Evolutionary conservation across 225 moss, liverwort and hornwort species (phyloP), one percentile per base, ranked within the genome.

Genomic region (Antitrichia curtipendula): DNA sequence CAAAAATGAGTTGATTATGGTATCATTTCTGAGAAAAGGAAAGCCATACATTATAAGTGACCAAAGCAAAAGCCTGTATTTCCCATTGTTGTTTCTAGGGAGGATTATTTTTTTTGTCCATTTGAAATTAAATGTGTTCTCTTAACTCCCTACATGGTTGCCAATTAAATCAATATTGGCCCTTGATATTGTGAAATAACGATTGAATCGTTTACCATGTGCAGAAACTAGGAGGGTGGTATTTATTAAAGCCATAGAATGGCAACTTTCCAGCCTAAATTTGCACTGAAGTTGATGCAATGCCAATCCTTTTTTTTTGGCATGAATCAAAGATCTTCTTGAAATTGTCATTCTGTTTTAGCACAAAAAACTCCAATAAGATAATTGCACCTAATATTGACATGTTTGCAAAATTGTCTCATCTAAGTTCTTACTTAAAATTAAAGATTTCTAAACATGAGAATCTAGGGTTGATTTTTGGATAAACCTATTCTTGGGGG

Each of bases 281-380:
- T 22, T 2, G 34, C 8, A 75, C 0, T 34, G 0, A 14, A 13
- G 12, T 34, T 36, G 22, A 3, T 1, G 32, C 4, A 19, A 12
- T 49, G 12, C 7, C 22, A 13, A 8, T 1, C 3, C 1, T 22
- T 34, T 34, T 13, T 7, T 3, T 0, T 1, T n/a, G n/a, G 0
- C 3, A 8, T 22, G 36, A 22, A 23, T 34, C 14, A 75, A 34
- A 52, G 12, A 1, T 75, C 3, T 34, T 13, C 8, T 52, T 22
- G 3, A 36, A 52, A 75, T 13, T 14, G 8, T 22, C 8, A 21
- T 21, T 18, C 0, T 0, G 0, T 20, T 74, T 49, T 32, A 34
- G 6, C 2, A 36, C 1, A 75, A 34, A 5, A 75, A 52, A 2
- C 36, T 36, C 3, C 0, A 22, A 23, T 2, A 22, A 32, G 36